Conservation (phyloP, 805 yeast species). For the Monosporozyma servazzii region DNA sequence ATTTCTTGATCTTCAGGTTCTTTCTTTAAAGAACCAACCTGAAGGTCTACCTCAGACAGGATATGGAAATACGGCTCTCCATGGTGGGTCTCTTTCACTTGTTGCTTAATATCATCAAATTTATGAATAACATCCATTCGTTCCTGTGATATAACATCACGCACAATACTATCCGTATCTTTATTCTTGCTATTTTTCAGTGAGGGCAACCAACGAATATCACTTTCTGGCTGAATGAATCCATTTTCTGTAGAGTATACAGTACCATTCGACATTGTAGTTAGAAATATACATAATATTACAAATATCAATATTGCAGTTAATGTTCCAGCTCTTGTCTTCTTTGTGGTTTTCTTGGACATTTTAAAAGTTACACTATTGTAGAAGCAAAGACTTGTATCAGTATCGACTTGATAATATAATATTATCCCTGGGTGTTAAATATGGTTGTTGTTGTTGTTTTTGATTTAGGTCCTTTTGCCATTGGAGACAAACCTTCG, state of each 20-base stretch:
- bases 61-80: background rate
- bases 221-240: background rate
- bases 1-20: background rate
- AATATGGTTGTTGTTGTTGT: no score
- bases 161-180: background rate
- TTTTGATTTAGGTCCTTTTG: no score
- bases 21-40: background rate
- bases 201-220: background rate
- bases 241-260: background rate
- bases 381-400: background rate
- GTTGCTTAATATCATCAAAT: slow-evolving; percentile 1
- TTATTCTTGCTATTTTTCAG: background rate
- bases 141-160: background rate
- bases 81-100: background rate
- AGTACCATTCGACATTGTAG: background rate
- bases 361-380: slow-evolving; percentile 4
- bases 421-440: no score
- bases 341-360: background rate
- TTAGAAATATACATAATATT: background rate
- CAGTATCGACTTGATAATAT: no score
- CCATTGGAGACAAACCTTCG: no score
- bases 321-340: background rate
- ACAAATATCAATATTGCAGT: background rate
- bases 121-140: background rate
- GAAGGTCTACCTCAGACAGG: background rate